Percentiles rank a stretch among this genome's conserved stretches.
These are phyloP conservation scores for Eucalyptus cloeziana DNA, from an alignment of 345 rosid species.

Conservation along the genomic window DNA sequence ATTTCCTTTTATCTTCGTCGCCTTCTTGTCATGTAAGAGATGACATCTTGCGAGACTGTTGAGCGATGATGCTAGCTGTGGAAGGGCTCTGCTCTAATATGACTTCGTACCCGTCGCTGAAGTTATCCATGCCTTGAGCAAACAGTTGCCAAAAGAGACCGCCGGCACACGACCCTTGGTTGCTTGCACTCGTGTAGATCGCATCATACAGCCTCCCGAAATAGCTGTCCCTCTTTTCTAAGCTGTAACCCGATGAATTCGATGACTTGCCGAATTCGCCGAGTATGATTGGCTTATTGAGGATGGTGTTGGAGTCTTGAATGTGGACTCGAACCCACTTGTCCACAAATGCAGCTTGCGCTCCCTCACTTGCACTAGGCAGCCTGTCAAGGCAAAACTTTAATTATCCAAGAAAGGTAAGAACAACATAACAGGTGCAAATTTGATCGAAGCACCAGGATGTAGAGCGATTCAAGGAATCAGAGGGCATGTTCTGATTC, in stretches of 20 bases:
- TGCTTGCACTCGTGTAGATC: constrained; percentile 29
- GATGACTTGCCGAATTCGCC: constrained; percentile 60
- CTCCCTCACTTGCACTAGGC: constrained; percentile 15
- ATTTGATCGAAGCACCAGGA: not conserved
- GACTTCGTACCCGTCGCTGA: constrained; percentile 57
- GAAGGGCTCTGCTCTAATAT: constrained; percentile 42
- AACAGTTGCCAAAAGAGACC: constrained; percentile 71
- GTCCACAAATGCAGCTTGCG: constrained; percentile 26
- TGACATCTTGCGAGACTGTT: constrained; percentile 39
- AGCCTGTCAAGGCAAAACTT: constrained; percentile 25
- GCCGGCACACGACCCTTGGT: constrained; percentile 36
- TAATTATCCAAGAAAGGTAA: not conserved
- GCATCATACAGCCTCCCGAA: constrained; percentile 24
- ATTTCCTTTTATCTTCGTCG: not conserved
- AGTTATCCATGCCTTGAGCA: constrained; percentile 21
- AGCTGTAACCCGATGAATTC: constrained; percentile 26
- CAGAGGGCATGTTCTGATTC: not conserved
- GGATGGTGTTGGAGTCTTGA: constrained; percentile 19
- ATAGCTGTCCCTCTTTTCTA: constrained; percentile 32
- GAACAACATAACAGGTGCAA: not conserved
- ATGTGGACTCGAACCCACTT: constrained; percentile 40
- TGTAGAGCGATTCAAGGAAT: not conserved
- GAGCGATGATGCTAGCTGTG: constrained; percentile 37
- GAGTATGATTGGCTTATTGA: constrained; percentile 47
- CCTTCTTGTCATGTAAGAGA: not conserved